These are phyloP conservation scores for Apiospora marii DNA, from an alignment of 2,329 filamentous ascomycete species.

Conservation along the genomic window DNA sequence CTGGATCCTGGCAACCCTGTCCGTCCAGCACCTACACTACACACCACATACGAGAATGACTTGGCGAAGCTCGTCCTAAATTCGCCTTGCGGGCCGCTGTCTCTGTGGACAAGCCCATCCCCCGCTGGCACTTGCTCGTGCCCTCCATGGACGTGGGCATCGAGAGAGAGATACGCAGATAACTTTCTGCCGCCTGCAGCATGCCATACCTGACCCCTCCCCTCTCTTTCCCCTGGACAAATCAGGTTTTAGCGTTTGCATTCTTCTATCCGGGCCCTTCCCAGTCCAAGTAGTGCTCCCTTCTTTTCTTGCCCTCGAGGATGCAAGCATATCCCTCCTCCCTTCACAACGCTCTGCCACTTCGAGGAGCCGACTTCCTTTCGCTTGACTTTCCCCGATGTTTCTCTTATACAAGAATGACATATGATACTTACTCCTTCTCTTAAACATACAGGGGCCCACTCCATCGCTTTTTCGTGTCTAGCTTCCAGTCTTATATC, in stretches of 20 bases:
- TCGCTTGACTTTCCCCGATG: conserved; percentile 21
- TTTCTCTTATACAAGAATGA: conserved; percentile 25
- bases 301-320: conserved; percentile 16
- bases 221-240: conserved; percentile 2
- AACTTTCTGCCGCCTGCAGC: conserved; percentile 19
- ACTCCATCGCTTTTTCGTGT: conserved; percentile 30
- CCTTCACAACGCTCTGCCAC: conserved; percentile 24
- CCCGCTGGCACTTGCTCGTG: not conserved
- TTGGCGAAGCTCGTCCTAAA: conserved; percentile 22
- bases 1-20: conserved; percentile 22
- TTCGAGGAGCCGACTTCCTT: conserved; percentile 16
- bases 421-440: conserved; percentile 24
- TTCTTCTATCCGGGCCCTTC: conserved; percentile 9
- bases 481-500: conserved; percentile 29
- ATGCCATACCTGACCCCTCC: not conserved
- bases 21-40: conserved; percentile 21
- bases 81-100: conserved; percentile 24
- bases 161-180: not conserved
- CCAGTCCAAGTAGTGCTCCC: conserved; percentile 7
- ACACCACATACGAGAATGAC: conserved; percentile 22
- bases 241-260: conserved; percentile 21
- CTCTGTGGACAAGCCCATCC: conserved; percentile 16
- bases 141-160: not conserved
- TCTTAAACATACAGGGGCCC: conserved; percentile 11
- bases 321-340: conserved; percentile 23